phyloP scores from a whole-genome alignment of 1,284 basidiomycete genomes.

The Cutaneotrichosporon curvatum region DNA sequence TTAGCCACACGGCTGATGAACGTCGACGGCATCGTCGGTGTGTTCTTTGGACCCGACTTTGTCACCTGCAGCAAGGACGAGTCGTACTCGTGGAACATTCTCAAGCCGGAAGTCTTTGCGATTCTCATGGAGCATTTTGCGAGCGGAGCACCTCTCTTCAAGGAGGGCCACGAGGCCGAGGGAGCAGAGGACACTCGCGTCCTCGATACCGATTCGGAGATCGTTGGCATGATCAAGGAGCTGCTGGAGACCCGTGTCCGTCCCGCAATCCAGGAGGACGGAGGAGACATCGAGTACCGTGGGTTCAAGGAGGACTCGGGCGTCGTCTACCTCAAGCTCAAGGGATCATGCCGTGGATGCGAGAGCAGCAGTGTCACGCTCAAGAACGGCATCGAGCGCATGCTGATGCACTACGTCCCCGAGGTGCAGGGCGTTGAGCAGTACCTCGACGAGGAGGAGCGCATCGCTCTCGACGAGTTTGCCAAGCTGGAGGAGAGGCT shows the following conservation, averaged over 20 bases:
- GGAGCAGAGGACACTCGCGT: constrained; percentile 93
- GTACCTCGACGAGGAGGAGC: constrained; percentile 84
- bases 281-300: constrained; percentile 52
- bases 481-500: constrained; percentile 80
- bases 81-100: constrained; percentile 74
- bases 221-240: constrained; percentile 99
- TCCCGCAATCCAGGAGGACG: constrained; percentile 78
- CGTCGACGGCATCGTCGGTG: constrained; percentile 76
- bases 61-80: constrained; percentile 91
- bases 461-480: constrained; percentile 82
- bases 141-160: constrained; percentile 75
- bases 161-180: constrained; percentile 60
- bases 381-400: constrained; percentile 92
- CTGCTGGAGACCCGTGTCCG: constrained; percentile 88
- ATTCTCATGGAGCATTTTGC: constrained; percentile 97
- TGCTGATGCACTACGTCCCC: constrained; percentile 98
- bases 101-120: constrained; percentile 99
- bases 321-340: constrained; percentile 70
- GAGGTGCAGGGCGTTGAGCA: constrained; percentile 97
- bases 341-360: constrained; percentile 94
- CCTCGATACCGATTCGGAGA: constrained; percentile 91
- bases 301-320: constrained; percentile 52
- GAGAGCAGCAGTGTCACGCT: constrained; percentile 87
- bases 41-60: constrained; percentile 98
- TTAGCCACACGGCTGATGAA: constrained; percentile 89